Percentiles rank a stretch among this genome's conserved stretches.
Evolutionary conservation across 1,284 basidiomycete species (phyloP).

Genomic region (Sporisorium reilianum): DNA sequence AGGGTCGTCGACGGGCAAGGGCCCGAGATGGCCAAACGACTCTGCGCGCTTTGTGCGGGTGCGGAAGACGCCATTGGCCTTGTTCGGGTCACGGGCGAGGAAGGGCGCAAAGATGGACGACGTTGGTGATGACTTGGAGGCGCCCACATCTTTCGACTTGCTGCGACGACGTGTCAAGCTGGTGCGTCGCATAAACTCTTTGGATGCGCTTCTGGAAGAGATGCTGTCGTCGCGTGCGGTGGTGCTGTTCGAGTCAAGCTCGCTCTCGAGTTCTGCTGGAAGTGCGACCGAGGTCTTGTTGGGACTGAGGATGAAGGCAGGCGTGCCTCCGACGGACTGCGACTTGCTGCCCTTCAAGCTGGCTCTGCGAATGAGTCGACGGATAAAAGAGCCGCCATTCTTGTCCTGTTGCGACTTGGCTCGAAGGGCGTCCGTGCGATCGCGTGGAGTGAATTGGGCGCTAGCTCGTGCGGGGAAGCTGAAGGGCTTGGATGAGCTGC

Average conservation of each 20-base stretch:
- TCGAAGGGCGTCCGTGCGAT: slow-evolving; percentile 20
- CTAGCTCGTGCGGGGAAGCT: slow-evolving; percentile 37
- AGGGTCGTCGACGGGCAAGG: slow-evolving; percentile 23
- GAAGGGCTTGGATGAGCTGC: slow-evolving; percentile 36
- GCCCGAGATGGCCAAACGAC: slow-evolving; percentile 39
- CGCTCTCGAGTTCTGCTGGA: slow-evolving; percentile 21
- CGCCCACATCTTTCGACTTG: slow-evolving; percentile 30
- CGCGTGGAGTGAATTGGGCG: slow-evolving; percentile 29
- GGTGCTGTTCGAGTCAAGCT: slow-evolving; percentile 9
- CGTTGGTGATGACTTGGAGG: slow-evolving; percentile 12
- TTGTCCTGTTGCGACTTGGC: slow-evolving; percentile 9
- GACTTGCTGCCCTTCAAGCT: slow-evolving; percentile 45
- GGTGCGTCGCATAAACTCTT: slow-evolving; percentile 10
- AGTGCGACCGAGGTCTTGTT: slow-evolving; percentile 22
- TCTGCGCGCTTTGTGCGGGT: slow-evolving; percentile 18
- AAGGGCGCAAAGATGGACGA: slow-evolving; percentile 49
- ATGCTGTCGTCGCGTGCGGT: slow-evolving; percentile 24
- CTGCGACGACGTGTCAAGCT: slow-evolving; percentile 28
- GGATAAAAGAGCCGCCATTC: slow-evolving; percentile 30
- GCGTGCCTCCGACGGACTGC: slow-evolving; percentile 28
- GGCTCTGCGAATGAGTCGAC: slow-evolving; percentile 44
- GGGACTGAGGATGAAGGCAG: slow-evolving; percentile 9
- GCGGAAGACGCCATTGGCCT: slow-evolving; percentile 7
- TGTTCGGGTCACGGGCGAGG: slow-evolving; percentile 34
- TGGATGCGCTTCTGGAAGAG: slow-evolving; percentile 16